A percentile compares a stretch with the other conserved stretches of the same genome.
These are phyloP conservation scores for Aureobasidium sp. DNA, from an alignment of 2,329 filamentous ascomycete species.

Conservation along the genomic window DNA sequence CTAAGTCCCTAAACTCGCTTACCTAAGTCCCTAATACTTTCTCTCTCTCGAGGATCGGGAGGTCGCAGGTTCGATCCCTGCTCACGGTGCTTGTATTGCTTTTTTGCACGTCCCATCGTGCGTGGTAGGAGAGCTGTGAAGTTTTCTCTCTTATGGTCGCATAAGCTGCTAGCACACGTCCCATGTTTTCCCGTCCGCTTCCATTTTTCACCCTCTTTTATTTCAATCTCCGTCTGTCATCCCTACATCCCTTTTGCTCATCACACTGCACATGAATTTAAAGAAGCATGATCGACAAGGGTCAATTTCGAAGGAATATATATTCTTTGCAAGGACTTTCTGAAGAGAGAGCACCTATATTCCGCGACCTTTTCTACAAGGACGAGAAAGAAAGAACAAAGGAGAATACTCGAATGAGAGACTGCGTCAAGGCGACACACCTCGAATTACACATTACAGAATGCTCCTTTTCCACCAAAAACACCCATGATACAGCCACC, in stretches of 20 bases:
- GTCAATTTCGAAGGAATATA: neutral
- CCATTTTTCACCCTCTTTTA: no score
- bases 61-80: neutral
- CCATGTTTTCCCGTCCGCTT: no score
- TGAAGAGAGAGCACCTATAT: neutral
- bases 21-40: neutral
- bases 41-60: neutral
- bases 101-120: neutral
- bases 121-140: neutral
- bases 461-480: neutral
- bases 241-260: no score
- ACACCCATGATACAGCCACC: neutral
- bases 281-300: no score
- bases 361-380: neutral
- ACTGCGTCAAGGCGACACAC: neutral
- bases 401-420: neutral
- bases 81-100: neutral
- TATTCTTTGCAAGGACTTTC: neutral
- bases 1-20: neutral
- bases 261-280: no score
- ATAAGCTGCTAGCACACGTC: no score
- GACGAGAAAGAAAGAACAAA: neutral
- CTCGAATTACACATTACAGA: conserved; percentile 7
- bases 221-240: no score
- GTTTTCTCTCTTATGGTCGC: neutral